Conservation (phyloP, 257 asterid genomes). For the Perilla frutescens region DNA sequence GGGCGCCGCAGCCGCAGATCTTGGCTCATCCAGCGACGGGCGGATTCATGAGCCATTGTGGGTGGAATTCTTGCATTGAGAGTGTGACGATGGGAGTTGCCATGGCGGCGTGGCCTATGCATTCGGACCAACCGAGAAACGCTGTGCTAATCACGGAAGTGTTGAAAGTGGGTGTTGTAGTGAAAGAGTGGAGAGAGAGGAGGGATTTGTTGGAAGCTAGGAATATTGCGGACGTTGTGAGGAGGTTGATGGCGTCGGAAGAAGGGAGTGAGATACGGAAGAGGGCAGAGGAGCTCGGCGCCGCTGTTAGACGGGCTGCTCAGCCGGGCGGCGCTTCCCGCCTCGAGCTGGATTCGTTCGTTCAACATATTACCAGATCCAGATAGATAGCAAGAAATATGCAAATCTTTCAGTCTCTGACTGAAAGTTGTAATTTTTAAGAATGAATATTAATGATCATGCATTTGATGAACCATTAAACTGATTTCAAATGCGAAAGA, state of each 20-base stretch:
- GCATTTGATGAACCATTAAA: too few relatives aligned
- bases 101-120: conserved; percentile 58
- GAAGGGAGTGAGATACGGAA: conserved; percentile 42
- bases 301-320: conserved; percentile 23
- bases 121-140: conserved; percentile 53
- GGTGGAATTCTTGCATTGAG: conserved; percentile 57
- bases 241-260: conserved; percentile 36
- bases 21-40: conserved; percentile 46
- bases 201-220: conserved; percentile 37
- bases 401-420: too few relatives aligned
- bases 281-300: conserved; percentile 37
- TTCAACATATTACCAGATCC: conserved; percentile 43
- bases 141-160: conserved; percentile 30
- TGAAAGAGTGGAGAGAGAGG: conserved; percentile 46
- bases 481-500: too few relatives aligned
- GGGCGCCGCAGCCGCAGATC: conserved; percentile 57
- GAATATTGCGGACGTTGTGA: conserved; percentile 31
- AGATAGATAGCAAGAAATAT: too few relatives aligned
- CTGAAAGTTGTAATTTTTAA: too few relatives aligned
- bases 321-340: conserved; percentile 42
- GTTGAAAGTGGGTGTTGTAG: conserved; percentile 40
- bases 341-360: conserved; percentile 44
- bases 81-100: conserved; percentile 50
- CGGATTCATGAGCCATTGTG: conserved; percentile 57
- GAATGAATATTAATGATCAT: too few relatives aligned